Percentiles rank a stretch among this genome's conserved stretches.
phyloP scores from a whole-genome alignment of 176 grass and related monocot species.

The Eremochloa ophiuroides region DNA sequence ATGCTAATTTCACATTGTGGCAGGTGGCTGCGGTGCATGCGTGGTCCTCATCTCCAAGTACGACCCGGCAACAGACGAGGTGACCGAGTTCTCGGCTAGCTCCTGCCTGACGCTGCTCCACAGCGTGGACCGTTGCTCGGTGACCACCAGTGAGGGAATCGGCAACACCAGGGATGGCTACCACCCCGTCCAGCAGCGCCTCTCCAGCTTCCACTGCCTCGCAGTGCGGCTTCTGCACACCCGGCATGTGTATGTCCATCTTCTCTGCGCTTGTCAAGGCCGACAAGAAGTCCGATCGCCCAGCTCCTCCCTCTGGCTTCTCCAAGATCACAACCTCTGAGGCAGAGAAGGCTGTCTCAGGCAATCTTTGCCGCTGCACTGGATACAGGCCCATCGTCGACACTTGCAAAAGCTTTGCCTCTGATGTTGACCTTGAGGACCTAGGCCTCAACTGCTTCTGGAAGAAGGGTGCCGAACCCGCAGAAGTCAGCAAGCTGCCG shows the following conservation, averaged over 20 bases:
- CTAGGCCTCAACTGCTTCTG: conserved; percentile 85
- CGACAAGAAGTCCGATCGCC: conserved; percentile 31
- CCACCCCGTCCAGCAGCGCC: conserved; percentile 68
- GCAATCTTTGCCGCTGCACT: conserved; percentile 82
- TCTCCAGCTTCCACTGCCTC: conserved; percentile 86
- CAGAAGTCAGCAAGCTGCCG: conserved; percentile 37
- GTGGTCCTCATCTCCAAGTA: conserved; percentile 79
- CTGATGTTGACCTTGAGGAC: conserved; percentile 78
- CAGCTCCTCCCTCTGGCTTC: conserved; percentile 39
- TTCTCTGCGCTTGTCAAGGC: conserved; percentile 73
- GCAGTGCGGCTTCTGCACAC: conserved; percentile 92
- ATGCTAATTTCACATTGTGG: background rate
- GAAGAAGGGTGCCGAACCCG: conserved; percentile 45
- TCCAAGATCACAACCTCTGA: conserved; percentile 65
- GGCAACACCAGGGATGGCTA: conserved; percentile 70
- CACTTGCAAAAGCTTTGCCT: conserved; percentile 82
- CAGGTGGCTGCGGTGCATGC: conserved; percentile 91
- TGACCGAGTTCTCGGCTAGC: conserved; percentile 54
- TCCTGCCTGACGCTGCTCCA: conserved; percentile 79
- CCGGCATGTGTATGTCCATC: conserved; percentile 88
- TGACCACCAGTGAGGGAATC: conserved; percentile 83
- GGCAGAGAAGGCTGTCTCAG: conserved; percentile 59
- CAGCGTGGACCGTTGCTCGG: conserved; percentile 53
- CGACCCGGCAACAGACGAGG: conserved; percentile 40
- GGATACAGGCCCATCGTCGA: conserved; percentile 75